These are phyloP conservation scores for Mucor sp. DNA, from an alignment of 371 early-diverging fungal species.

Conservation along the genomic window DNA sequence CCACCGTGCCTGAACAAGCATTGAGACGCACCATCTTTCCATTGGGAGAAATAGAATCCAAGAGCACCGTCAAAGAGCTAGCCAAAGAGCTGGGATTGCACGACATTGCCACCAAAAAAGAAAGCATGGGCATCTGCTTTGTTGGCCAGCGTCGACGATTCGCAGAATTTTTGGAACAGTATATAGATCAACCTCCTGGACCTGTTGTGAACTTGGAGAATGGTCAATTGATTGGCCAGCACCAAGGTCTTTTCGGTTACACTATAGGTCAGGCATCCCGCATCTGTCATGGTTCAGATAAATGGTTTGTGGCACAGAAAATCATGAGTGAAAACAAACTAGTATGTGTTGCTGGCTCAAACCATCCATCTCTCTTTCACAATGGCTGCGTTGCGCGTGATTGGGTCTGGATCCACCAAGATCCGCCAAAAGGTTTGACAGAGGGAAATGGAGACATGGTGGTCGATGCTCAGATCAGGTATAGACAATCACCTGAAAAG, in stretches of 20 bases:
- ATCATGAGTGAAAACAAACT: conserved; percentile 32
- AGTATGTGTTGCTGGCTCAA: conserved; percentile 44
- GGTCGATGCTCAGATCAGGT: conserved; percentile 47
- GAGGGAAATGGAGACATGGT: conserved; percentile 5
- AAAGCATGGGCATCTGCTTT: conserved; percentile 97
- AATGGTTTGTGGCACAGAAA: conserved; percentile 60
- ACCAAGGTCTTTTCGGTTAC: conserved; percentile 70
- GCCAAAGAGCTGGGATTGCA: conserved; percentile 62
- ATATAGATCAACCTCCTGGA: conserved; percentile 64
- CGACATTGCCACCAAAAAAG: conserved; percentile 70
- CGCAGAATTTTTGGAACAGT: conserved; percentile 76
- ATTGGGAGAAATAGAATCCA: conserved; percentile 70
- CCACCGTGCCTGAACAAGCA: conserved; percentile 58
- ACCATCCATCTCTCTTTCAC: conserved; percentile 47
- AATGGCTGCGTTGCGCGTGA: conserved; percentile 35
- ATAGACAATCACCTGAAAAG: conserved; percentile 47
- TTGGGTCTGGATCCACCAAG: conserved; percentile 49
- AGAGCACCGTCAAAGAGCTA: conserved; percentile 71
- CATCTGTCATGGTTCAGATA: conserved; percentile 57
- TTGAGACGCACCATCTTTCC: conserved; percentile 79
- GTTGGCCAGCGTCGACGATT: conserved; percentile 83
- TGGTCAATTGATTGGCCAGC: conserved; percentile 64
- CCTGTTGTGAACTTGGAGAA: conserved; percentile 57
- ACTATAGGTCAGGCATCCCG: conserved; percentile 78
- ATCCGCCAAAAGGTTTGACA: conserved; percentile 8